Base-by-base conservation (phyloP, 805 yeast genomes). In the Myxozyma geophila region DNA sequence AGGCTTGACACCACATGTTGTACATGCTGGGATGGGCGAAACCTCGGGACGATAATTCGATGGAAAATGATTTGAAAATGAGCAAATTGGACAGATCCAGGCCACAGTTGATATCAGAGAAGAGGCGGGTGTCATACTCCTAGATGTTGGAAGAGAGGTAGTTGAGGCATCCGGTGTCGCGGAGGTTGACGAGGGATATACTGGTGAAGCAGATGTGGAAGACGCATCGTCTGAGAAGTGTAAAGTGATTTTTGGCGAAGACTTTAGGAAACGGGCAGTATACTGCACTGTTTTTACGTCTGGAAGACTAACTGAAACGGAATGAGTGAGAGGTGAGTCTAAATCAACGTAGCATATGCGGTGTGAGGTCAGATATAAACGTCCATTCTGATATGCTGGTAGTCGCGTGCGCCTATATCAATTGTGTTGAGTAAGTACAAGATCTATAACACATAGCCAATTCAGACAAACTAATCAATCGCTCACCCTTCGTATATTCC, bases 1-100 rank as follows among this genome's bases (percentile, higher is more conserved):
- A 0, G 84, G 80, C 47, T 76, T 75, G 19, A 88, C 83, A 7
- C 93, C 93, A 75, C 93, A 88, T 19, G 83, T 84, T 23, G 72
- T 71, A 73, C 93, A 88, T 0, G 72, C 68, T 0, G 88, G 87
- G 9, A 70, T 73, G 9, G 73, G 70, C 0, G 65, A 73, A 46
- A 75, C 71, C n/a, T 74, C 74, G 7, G 73, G 68, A 6, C 74
- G 72, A 2, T 82, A 69, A 13, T 36, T 56, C 17, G 53, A 15
- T 9, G 53, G n/a, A 10, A 56, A 47, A 37, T 73, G 75, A 71
- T 91, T 90, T 36, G 86, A 79, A 72, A 80, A 89, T n/a, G 85
- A 84, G 75, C 99, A 93, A 2, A 95, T 92, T n/a, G 88, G 87
- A 74, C 99, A 93, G 1, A 82, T 82, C 99, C 99, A 93, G 33